Conservation (phyloP, 805 yeast genomes). For the Barnettozyma sp. region DNA sequence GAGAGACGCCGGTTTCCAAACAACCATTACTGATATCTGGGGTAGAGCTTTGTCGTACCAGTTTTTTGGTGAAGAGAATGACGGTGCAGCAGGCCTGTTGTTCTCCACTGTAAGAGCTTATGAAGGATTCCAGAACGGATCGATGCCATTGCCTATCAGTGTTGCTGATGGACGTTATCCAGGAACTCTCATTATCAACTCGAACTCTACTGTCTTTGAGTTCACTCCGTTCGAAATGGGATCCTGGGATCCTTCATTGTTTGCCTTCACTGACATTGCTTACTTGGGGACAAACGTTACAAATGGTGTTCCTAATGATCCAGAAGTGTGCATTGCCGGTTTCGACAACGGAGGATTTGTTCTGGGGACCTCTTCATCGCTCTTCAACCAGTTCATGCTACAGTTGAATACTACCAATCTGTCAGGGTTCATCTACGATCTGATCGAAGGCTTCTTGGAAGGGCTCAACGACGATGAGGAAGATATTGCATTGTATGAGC, state of each 20-base stretch:
- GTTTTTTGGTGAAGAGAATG: conserved; percentile 53
- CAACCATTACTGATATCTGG: conserved; percentile 71
- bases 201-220: conserved; percentile 63
- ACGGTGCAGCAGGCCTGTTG: conserved; percentile 58
- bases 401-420: conserved; percentile 47
- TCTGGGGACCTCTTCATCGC: conserved; percentile 75
- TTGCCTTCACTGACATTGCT: conserved; percentile 56
- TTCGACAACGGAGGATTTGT: conserved; percentile 78
- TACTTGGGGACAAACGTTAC: conserved; percentile 63
- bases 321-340: conserved; percentile 51
- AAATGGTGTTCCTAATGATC: conserved; percentile 46
- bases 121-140: conserved; percentile 51
- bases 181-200: conserved; percentile 44
- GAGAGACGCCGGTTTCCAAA: conserved; percentile 55
- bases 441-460: conserved; percentile 38
- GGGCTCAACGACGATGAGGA: conserved; percentile 43
- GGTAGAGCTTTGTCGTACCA: conserved; percentile 69
- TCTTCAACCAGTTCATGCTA: conserved; percentile 64
- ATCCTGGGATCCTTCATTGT: conserved; percentile 78
- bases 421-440: conserved; percentile 36
- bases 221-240: conserved; percentile 69
- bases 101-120: conserved; percentile 51
- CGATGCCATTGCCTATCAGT: conserved; percentile 67
- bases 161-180: conserved; percentile 61
- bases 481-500: conserved; percentile 61